These are phyloP conservation scores for Clavispora asparagi DNA, from an alignment of 805 yeast genomes.

Conservation along the genomic window DNA sequence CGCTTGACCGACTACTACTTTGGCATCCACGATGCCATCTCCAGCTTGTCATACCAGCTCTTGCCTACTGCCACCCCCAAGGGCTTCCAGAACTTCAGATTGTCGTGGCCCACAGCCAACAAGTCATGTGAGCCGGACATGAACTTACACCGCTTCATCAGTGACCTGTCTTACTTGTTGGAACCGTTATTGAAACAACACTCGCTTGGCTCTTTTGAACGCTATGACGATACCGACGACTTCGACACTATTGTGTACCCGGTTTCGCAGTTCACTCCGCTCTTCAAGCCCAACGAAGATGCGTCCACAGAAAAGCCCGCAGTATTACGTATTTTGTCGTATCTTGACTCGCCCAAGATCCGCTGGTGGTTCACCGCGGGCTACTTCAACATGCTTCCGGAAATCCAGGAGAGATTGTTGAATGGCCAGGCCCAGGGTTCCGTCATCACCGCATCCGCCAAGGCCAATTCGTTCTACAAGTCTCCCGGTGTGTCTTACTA, in stretches of 20 bases:
- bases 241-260: conserved; percentile 76
- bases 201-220: conserved; percentile 25
- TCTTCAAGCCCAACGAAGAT: conserved; percentile 53
- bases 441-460: conserved; percentile 87
- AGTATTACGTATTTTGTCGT: conserved; percentile 55
- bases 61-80: conserved; percentile 35
- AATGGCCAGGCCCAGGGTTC: conserved; percentile 55
- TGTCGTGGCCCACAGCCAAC: conserved; percentile 73
- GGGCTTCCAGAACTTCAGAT: conserved; percentile 41
- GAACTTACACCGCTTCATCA: conserved; percentile 46
- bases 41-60: conserved; percentile 67
- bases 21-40: conserved; percentile 60
- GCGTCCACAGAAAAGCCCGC: conserved; percentile 78
- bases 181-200: conserved; percentile 53
- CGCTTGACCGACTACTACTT: conserved; percentile 68
- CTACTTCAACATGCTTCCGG: conserved; percentile 85
- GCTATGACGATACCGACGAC: conserved; percentile 29
- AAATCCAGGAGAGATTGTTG: conserved; percentile 55
- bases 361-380: conserved; percentile 94
- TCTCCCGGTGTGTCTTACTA: conserved; percentile 76
- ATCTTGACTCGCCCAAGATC: conserved; percentile 47
- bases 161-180: conserved; percentile 52
- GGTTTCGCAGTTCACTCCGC: conserved; percentile 84
- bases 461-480: conserved; percentile 85
- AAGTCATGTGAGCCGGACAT: conserved; percentile 61